Evolutionary conservation across 75 land plant species (phyloP).

Genomic region (Chamaecyparis obtusa): DNA sequence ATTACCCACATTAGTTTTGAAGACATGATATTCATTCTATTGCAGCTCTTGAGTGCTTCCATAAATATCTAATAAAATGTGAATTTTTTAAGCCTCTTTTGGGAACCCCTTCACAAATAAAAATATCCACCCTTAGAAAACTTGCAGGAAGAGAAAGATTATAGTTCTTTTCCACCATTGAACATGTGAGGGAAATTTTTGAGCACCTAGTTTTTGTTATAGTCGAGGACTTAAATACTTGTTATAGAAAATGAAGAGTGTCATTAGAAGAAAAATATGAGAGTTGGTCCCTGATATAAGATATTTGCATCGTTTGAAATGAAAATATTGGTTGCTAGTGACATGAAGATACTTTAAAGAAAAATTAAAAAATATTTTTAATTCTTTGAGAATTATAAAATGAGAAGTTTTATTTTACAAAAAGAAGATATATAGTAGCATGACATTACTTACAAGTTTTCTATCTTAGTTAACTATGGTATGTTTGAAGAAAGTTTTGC

Average conservation of each 20-base stretch:
- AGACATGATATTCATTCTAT: constrained; percentile 43
- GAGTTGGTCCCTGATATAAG: constrained; percentile 18
- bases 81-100: constrained; percentile 4
- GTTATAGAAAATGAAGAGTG: constrained; percentile 54
- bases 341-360: too few relatives aligned
- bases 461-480: constrained; percentile 20
- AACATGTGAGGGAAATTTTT: constrained; percentile 31
- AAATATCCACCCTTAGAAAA: constrained; percentile 32
- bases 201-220: constrained; percentile 24
- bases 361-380: neutral
- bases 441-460: constrained; percentile 23
- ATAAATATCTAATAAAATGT: neutral
- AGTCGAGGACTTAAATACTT: constrained; percentile 46
- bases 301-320: too few relatives aligned
- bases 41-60: constrained; percentile 31
- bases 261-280: constrained; percentile 35
- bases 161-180: constrained; percentile 26
- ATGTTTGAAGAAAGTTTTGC: constrained; percentile 41
- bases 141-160: constrained; percentile 24
- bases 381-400: neutral
- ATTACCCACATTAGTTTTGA: constrained; percentile 35
- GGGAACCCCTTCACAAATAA: constrained; percentile 38
- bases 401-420: too few relatives aligned
- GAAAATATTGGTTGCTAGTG: too few relatives aligned
- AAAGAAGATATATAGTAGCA: too few relatives aligned